phyloP scores from a whole-genome alignment of 164 flowering plant genomes.

The Houttuynia cordata region DNA sequence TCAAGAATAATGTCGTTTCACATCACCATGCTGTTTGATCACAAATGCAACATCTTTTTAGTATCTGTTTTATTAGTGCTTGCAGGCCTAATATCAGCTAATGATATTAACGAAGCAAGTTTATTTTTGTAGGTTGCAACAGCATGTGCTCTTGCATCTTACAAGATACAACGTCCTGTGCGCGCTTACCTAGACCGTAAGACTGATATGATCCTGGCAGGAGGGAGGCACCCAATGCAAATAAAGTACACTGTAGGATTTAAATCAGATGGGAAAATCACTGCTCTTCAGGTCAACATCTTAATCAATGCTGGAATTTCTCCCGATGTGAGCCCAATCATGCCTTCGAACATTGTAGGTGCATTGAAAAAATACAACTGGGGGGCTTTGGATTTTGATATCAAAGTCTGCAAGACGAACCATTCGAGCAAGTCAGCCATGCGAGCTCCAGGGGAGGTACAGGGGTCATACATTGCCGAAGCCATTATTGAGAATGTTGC shows the following conservation, averaged over 20 bases:
- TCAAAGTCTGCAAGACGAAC: conserved; percentile 78
- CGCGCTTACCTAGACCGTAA: conserved; percentile 59
- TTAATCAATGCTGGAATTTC: conserved; percentile 59
- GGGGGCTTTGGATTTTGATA: conserved; percentile 77
- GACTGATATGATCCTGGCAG: conserved; percentile 79
- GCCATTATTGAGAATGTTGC: conserved; percentile 81
- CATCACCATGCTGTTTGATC: too few species aligned
- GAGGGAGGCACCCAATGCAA: conserved; percentile 93
- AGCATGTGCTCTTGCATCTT: conserved; percentile 86
- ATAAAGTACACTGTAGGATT: conserved; percentile 73
- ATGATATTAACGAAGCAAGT: not conserved
- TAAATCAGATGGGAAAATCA: conserved; percentile 68
- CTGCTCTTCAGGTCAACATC: conserved; percentile 55
- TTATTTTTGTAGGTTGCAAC: conserved; percentile 47
- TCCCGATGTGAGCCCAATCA: conserved; percentile 50
- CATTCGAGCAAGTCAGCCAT: conserved; percentile 62
- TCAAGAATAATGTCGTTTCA: too few species aligned
- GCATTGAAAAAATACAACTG: conserved; percentile 67
- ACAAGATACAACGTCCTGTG: conserved; percentile 62
- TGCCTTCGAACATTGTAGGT: conserved; percentile 32
- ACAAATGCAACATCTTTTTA: too few species aligned
- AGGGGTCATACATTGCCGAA: conserved; percentile 76
- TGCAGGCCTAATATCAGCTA: too few species aligned
- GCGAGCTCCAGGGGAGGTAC: conserved; percentile 89
- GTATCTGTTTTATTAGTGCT: too few species aligned